Conservation (phyloP, 805 yeast species). For the Torulaspora quercuum region DNA sequence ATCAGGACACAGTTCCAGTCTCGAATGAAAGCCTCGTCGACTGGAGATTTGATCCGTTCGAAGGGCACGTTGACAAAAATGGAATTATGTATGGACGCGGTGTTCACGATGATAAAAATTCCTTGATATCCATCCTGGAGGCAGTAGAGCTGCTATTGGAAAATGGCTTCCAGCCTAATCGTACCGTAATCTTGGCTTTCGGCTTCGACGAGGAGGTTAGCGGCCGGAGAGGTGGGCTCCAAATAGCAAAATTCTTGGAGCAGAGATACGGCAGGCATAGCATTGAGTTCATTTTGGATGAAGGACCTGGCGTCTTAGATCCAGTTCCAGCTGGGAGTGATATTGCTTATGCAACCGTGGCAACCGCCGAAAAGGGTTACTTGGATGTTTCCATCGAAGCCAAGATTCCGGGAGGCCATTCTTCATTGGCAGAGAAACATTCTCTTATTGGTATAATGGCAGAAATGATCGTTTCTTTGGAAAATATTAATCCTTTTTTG, state of each 20-base stretch:
- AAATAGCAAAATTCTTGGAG: conserved; percentile 5
- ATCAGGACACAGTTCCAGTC: conserved; percentile 10
- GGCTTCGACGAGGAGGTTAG: conserved; percentile 10
- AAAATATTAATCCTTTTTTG: conserved; percentile 3
- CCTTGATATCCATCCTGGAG: conserved; percentile 7
- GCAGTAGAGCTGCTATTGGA: conserved; percentile 6
- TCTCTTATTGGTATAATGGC: conserved; percentile 8
- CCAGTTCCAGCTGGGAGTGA: background rate
- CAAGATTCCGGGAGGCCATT: conserved; percentile 7
- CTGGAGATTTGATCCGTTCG: conserved; percentile 8
- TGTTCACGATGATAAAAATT: conserved; percentile 8
- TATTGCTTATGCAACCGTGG: conserved; percentile 7
- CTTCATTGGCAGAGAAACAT: conserved; percentile 8
- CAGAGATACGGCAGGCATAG: conserved; percentile 4
- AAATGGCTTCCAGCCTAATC: conserved; percentile 6
- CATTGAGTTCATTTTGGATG: conserved; percentile 8
- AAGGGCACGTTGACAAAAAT: conserved; percentile 5
- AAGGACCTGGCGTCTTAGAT: conserved; percentile 7
- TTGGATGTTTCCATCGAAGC: conserved; percentile 6
- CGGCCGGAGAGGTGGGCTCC: conserved; percentile 7
- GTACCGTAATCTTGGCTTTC: conserved; percentile 7
- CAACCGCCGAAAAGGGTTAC: conserved; percentile 9
- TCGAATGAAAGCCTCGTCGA: conserved; percentile 5
- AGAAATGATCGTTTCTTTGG: conserved; percentile 7
- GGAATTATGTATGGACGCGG: conserved; percentile 10